A percentile compares a stretch with the other conserved stretches of the same genome.
Conservation (phyloP, 192 early-diverging fungal genomes). For the Pecoramyces ruminantium region DNA sequence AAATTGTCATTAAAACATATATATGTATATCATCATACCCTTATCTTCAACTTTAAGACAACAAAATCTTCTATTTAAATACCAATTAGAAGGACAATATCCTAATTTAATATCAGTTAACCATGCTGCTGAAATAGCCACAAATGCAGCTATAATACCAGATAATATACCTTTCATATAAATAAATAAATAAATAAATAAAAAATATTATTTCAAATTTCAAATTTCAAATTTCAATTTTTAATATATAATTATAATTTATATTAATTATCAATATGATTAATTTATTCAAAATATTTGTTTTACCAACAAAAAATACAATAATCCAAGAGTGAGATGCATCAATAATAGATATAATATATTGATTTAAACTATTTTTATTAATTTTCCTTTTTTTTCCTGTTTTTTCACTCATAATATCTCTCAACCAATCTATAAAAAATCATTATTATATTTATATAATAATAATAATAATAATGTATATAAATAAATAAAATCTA, state of each 20-base stretch:
- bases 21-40: too few relatives aligned
- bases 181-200: too few relatives aligned
- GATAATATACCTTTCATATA: not conserved
- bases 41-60: not conserved
- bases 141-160: not conserved
- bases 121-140: not conserved
- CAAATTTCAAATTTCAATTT: too few relatives aligned
- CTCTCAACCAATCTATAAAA: not conserved
- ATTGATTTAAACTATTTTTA: not conserved
- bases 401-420: not conserved
- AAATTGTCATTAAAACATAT: too few relatives aligned
- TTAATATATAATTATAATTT: too few relatives aligned
- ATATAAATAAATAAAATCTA: too few relatives aligned
- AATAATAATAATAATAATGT: too few relatives aligned
- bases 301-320: not conserved
- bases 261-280: too few relatives aligned
- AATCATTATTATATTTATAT: too few relatives aligned
- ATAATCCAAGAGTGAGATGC: not conserved
- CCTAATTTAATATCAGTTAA: not conserved
- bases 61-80: not conserved
- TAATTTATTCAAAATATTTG: not conserved
- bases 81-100: not conserved
- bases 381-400: not conserved
- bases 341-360: not conserved
- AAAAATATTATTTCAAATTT: too few relatives aligned